These are phyloP conservation scores for Globisporangium iwayamae DNA, from an alignment of 352 stramenopile genomes.

Conservation along the genomic window DNA sequence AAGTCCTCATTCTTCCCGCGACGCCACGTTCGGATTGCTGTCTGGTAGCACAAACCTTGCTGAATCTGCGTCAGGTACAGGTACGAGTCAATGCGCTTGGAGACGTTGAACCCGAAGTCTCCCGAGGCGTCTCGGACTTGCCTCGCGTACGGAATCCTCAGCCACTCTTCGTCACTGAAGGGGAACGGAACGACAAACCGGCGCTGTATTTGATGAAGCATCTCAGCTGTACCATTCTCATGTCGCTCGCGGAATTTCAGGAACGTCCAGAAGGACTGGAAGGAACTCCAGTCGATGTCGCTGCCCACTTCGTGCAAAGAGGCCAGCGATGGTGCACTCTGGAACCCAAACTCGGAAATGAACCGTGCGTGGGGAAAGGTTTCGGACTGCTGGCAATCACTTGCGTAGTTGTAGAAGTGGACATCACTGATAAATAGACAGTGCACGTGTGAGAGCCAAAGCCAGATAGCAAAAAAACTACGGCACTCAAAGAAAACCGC, in stretches of 20 bases:
- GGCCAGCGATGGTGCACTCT: slow-evolving; percentile 63
- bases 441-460: slow-evolving; percentile 2
- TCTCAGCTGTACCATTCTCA: slow-evolving; percentile 70
- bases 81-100: slow-evolving; percentile 52
- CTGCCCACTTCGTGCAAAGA: slow-evolving; percentile 51
- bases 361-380: slow-evolving; percentile 76
- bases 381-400: slow-evolving; percentile 67
- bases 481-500: background rate
- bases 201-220: slow-evolving; percentile 62
- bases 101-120: slow-evolving; percentile 36
- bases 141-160: slow-evolving; percentile 21
- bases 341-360: slow-evolving; percentile 87
- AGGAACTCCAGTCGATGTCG: slow-evolving; percentile 53
- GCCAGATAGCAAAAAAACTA: background rate
- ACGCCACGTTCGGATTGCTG: slow-evolving; percentile 67
- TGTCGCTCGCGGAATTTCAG: slow-evolving; percentile 82
- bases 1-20: slow-evolving; percentile 46
- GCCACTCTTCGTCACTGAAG: slow-evolving; percentile 55
- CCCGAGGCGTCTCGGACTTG: slow-evolving; percentile 16
- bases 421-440: slow-evolving; percentile 48
- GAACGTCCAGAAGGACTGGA: slow-evolving; percentile 67
- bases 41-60: slow-evolving; percentile 77
- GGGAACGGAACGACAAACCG: slow-evolving; percentile 73
- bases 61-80: slow-evolving; percentile 78
- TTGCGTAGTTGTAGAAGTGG: slow-evolving; percentile 84